phyloP scores from a whole-genome alignment of 2,329 filamentous ascomycete genomes.

The Camillea tinctor region DNA sequence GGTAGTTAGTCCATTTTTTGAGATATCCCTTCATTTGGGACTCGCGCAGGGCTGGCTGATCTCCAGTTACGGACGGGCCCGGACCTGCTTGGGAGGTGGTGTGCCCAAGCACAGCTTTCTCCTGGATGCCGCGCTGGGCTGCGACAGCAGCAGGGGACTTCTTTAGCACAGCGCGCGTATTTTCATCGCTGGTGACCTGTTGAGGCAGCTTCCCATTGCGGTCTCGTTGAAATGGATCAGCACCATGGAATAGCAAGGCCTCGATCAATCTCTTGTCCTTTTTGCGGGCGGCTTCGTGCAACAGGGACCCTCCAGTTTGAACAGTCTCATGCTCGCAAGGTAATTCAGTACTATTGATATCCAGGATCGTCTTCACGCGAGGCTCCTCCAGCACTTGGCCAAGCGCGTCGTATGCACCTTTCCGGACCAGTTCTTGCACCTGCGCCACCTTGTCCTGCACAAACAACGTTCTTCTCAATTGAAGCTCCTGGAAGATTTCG shows the following conservation, averaged over 20 bases:
- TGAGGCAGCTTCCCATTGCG: slow-evolving; percentile 94
- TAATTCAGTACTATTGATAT: slow-evolving; percentile 90
- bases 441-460: slow-evolving; percentile 82
- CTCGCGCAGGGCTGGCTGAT: slow-evolving; percentile 74
- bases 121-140: slow-evolving; percentile 92
- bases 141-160: slow-evolving; percentile 91
- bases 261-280: slow-evolving; percentile 87
- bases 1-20: slow-evolving; percentile 99
- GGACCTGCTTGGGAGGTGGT: slow-evolving; percentile 54
- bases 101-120: slow-evolving; percentile 90
- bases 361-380: slow-evolving; percentile 79
- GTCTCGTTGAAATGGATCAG: slow-evolving; percentile 92
- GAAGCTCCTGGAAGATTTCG: slow-evolving; percentile 93
- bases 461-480: slow-evolving; percentile 85
- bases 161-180: slow-evolving; percentile 84
- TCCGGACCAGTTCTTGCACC: slow-evolving; percentile 74
- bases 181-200: slow-evolving; percentile 93
- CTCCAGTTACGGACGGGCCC: slow-evolving; percentile 51
- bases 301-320: slow-evolving; percentile 82
- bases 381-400: slow-evolving; percentile 81
- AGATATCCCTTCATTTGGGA: slow-evolving; percentile 98
- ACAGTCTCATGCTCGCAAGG: slow-evolving; percentile 75
- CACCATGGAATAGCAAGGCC: slow-evolving; percentile 85
- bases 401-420: slow-evolving; percentile 72
- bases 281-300: slow-evolving; percentile 90